These are phyloP conservation scores for Ilex paraguariensis DNA, from an alignment of 305 asterid species.

Conservation along the genomic window DNA sequence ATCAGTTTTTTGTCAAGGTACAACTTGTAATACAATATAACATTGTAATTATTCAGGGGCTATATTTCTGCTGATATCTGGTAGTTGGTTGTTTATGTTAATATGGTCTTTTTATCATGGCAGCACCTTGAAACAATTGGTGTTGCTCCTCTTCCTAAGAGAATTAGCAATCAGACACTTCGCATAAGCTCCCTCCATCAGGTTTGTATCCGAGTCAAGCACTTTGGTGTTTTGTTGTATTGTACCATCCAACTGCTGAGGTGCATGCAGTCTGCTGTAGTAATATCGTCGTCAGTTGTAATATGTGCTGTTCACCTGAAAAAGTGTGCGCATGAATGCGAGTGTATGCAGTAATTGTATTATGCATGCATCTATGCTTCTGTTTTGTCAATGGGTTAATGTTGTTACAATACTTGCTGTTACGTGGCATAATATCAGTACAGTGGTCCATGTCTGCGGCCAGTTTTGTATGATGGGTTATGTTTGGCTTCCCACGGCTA, in stretches of 20 bases:
- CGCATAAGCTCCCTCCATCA: conserved; percentile 97
- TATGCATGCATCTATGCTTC: no score
- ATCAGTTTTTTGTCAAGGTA: conserved; percentile 88
- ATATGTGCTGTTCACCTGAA: no score
- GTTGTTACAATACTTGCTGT: no score
- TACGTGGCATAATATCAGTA: no score
- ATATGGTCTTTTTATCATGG: conserved; percentile 17
- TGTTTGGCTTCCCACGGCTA: no score
- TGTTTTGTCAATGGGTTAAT: no score
- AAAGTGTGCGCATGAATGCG: no score
- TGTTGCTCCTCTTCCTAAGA: conserved; percentile 71
- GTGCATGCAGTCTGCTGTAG: background rate
- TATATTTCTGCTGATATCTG: conserved; percentile 1
- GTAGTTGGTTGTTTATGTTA: conserved; percentile 17
- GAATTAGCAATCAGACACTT: conserved; percentile 65
- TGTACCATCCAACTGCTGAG: background rate
- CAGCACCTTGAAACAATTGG: conserved; percentile 87
- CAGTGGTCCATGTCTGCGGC: no score
- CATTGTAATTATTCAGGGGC: no score
- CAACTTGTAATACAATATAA: conserved; percentile 3
- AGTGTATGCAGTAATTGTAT: no score
- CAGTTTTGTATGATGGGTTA: no score
- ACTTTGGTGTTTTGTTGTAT: background rate
- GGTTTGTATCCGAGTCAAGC: conserved; percentile 33
- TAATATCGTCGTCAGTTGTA: no score